Evolutionary conservation across 345 rosid species (phyloP).

Genomic region (Passiflora organensis): DNA sequence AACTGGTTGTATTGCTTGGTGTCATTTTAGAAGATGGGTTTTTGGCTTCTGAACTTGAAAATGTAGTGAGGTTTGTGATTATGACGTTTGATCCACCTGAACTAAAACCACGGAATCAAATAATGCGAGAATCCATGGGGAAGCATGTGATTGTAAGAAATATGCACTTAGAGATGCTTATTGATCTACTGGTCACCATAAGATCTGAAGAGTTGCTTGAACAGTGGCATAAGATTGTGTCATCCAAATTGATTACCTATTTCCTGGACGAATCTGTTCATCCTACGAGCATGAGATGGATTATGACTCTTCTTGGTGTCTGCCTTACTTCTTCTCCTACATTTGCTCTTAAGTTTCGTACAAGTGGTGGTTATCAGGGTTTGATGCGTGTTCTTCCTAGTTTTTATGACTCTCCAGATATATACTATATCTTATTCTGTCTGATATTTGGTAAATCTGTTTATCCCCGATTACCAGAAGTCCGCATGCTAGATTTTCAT

Average conservation of each 20-base stretch:
- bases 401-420: slow-evolving; percentile 97
- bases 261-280: slow-evolving; percentile 99
- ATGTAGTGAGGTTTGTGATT: slow-evolving; percentile 88
- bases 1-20: slow-evolving; percentile 91
- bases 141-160: slow-evolving; percentile 98
- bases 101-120: slow-evolving; percentile 59
- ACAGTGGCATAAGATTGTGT: slow-evolving; percentile 98
- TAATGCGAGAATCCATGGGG: slow-evolving; percentile 84
- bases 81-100: slow-evolving; percentile 99
- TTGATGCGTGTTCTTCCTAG: slow-evolving; percentile 82
- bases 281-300: slow-evolving; percentile 99
- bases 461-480: slow-evolving; percentile 96
- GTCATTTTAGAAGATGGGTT: slow-evolving; percentile 99
- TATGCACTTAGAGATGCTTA: slow-evolving; percentile 98
- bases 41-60: slow-evolving; percentile 89
- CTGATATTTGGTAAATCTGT: slow-evolving; percentile 93
- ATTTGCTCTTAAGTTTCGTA: slow-evolving; percentile 86
- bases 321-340: slow-evolving; percentile 91
- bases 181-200: slow-evolving; percentile 97
- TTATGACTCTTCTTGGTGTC: slow-evolving; percentile 97
- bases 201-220: slow-evolving; percentile 90
- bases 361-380: slow-evolving; percentile 94
- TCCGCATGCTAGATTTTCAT: slow-evolving; percentile 98
- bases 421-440: slow-evolving; percentile 92
- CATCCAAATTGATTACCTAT: slow-evolving; percentile 91